These are phyloP conservation scores for Wickerhamiella parazyma DNA, from an alignment of 805 yeast genomes.

Conservation along the genomic window DNA sequence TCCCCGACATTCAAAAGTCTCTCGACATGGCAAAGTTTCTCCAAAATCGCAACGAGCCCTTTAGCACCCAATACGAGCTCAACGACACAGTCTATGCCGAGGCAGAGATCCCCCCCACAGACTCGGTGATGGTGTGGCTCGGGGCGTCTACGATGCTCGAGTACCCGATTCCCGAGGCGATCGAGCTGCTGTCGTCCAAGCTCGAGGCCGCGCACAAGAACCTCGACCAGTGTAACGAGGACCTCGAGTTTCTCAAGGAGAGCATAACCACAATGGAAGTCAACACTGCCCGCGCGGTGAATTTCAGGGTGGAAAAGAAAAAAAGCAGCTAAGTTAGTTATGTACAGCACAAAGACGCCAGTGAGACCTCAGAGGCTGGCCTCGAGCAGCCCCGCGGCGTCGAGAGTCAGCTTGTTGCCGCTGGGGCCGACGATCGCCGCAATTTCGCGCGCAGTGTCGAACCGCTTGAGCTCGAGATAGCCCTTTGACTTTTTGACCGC, in stretches of 20 bases:
- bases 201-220: slow-evolving; percentile 48
- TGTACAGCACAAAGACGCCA: no score
- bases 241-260: slow-evolving; percentile 68
- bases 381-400: slow-evolving; percentile 69
- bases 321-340: neutral
- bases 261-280: slow-evolving; percentile 97
- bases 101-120: slow-evolving; percentile 53
- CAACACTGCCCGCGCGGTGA: slow-evolving; percentile 64
- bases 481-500: slow-evolving; percentile 94
- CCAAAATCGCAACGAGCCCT: slow-evolving; percentile 33
- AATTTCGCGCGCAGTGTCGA: slow-evolving; percentile 94
- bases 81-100: slow-evolving; percentile 85
- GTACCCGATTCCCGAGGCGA: slow-evolving; percentile 81
- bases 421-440: slow-evolving; percentile 73
- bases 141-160: slow-evolving; percentile 98
- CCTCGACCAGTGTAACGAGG: slow-evolving; percentile 57
- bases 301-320: slow-evolving; percentile 26
- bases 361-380: neutral
- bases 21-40: slow-evolving; percentile 56
- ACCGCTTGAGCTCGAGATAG: slow-evolving; percentile 89
- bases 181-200: slow-evolving; percentile 48
- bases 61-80: slow-evolving; percentile 74
- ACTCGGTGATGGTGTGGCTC: slow-evolving; percentile 79
- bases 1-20: slow-evolving; percentile 90
- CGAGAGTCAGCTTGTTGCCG: slow-evolving; percentile 83